A percentile compares a stretch with the other conserved stretches of the same genome.
phyloP scores from a whole-genome alignment of 129 eudicot genomes.

The Dittrichia graveolens region DNA sequence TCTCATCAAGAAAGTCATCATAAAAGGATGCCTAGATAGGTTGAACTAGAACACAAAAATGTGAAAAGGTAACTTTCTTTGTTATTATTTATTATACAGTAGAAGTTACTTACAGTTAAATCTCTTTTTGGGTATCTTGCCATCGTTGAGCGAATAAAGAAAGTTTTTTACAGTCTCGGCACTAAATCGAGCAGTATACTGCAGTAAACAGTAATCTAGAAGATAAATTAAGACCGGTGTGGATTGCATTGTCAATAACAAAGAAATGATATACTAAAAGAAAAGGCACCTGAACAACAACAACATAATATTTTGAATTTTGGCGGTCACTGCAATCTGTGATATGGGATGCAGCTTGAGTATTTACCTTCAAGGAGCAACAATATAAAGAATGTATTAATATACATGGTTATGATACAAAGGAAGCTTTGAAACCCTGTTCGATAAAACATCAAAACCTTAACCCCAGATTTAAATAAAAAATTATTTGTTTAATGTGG shows the following conservation, averaged over 20 bases:
- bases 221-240: background rate
- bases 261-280: background rate
- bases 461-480: background rate
- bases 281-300: constrained; percentile 80
- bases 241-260: constrained; percentile 3
- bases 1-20: background rate
- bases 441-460: background rate
- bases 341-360: constrained; percentile 77
- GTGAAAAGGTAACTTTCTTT: background rate
- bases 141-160: constrained; percentile 72
- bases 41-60: background rate
- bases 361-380: constrained; percentile 65
- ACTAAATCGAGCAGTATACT: constrained; percentile 94
- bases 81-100: background rate
- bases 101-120: constrained; percentile 72
- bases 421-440: background rate
- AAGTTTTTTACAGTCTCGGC: constrained; percentile 90
- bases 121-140: constrained; percentile 92
- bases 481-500: background rate
- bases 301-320: constrained; percentile 89
- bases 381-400: background rate
- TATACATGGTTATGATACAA: background rate
- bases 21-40: background rate
- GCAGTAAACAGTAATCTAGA: constrained; percentile 27
- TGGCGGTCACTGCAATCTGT: constrained; percentile 84